Evolutionary conservation across 2,329 filamentous ascomycete species (phyloP).

Genomic region (Fusarium burgessii): DNA sequence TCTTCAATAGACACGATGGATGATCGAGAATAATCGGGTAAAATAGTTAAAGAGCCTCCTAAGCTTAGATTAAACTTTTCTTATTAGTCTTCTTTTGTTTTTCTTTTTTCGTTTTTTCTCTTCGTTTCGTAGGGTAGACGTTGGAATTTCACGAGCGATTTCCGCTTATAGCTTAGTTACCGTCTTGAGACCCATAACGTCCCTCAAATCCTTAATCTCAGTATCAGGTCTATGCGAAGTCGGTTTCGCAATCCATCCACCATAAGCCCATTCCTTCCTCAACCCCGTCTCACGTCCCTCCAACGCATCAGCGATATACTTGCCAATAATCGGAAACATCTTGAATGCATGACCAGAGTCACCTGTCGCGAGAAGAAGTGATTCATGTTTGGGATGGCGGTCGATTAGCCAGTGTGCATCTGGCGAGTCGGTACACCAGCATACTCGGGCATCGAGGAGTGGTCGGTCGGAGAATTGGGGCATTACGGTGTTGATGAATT

Average conservation of each 20-base stretch:
- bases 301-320: constrained; percentile 1
- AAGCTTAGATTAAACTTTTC: no score
- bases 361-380: not conserved
- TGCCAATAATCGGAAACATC: not conserved
- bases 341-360: constrained; percentile 15
- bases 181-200: not conserved
- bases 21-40: no score
- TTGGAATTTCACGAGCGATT: no score
- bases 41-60: no score
- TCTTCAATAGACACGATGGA: no score
- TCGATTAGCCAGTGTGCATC: constrained; percentile 18
- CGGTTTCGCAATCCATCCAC: not conserved
- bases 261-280: constrained; percentile 12
- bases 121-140: no score
- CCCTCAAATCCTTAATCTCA: constrained; percentile 2
- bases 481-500: constrained; percentile 3
- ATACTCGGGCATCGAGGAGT: not conserved
- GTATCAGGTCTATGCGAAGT: constrained; percentile 11
- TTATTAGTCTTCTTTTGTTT: no score
- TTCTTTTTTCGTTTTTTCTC: no score
- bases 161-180: not conserved
- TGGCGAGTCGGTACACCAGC: constrained; percentile 10
- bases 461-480: not conserved
- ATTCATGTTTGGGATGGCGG: not conserved
- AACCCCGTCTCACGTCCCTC: not conserved